phyloP scores from a whole-genome alignment of 495 filamentous ascomycete species.

The Trichoderma parareesei region DNA sequence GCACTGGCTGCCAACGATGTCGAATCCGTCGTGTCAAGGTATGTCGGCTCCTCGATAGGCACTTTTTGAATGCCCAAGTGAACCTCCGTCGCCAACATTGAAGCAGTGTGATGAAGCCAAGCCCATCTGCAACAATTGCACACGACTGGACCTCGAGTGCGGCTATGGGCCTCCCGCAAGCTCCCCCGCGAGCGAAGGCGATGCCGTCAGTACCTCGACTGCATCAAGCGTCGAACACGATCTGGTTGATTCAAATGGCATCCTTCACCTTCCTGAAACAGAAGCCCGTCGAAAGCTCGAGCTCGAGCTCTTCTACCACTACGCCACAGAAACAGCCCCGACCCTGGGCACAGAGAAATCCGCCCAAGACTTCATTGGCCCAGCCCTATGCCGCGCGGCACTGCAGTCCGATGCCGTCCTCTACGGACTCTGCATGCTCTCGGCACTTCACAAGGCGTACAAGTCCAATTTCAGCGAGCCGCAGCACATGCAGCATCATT shows the following conservation, averaged over 20 bases:
- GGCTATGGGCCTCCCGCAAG: constrained; percentile 15
- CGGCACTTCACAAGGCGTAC: constrained; percentile 24
- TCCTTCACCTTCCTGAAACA: neutral
- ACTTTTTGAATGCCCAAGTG: neutral
- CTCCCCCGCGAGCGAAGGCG: neutral
- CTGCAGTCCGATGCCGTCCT: constrained; percentile 29
- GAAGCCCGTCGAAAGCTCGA: neutral
- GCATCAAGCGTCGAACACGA: neutral
- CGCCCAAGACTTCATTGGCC: constrained; percentile 13
- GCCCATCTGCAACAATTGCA: constrained; percentile 31
- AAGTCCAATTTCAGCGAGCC: neutral
- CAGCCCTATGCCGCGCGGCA: constrained; percentile 21
- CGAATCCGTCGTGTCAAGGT: constrained; percentile 1
- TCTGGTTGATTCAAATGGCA: neutral
- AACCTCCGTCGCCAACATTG: neutral
- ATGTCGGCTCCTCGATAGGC: neutral
- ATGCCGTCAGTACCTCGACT: neutral
- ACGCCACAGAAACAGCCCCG: constrained; percentile 19
- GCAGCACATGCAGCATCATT: neutral
- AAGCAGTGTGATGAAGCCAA: constrained; percentile 32
- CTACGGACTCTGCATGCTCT: constrained; percentile 26
- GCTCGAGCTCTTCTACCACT: constrained; percentile 21
- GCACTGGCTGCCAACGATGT: neutral
- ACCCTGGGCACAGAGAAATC: constrained; percentile 16
- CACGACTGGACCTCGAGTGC: constrained; percentile 28